These are phyloP conservation scores for Chytridium lagenaria DNA, from an alignment of 371 early-diverging fungal genomes.

Conservation along the genomic window DNA sequence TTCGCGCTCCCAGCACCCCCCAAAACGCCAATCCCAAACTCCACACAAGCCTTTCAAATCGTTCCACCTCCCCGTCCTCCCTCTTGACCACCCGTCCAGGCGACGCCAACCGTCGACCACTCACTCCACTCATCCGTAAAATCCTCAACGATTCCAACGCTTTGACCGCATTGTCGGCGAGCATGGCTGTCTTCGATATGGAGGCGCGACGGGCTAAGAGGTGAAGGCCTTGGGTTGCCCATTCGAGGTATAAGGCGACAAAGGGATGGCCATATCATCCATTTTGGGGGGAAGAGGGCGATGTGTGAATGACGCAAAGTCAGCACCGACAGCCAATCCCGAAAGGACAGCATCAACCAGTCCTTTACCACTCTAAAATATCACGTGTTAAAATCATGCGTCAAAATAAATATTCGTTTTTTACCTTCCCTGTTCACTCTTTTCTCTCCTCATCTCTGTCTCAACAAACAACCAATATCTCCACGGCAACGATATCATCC, in stretches of 20 bases:
- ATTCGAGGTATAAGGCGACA: not conserved
- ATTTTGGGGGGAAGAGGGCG: conserved; percentile 2
- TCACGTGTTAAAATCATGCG: no score
- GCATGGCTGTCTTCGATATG: not conserved
- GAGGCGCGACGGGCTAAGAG: not conserved
- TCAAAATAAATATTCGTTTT: no score
- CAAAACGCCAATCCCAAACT: not conserved
- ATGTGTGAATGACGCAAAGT: not conserved
- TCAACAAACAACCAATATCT: conserved; percentile 2
- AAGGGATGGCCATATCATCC: conserved; percentile 2
- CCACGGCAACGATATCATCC: conserved; percentile 14
- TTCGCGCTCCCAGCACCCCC: no score
- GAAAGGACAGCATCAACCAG: not conserved
- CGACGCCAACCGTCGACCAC: not conserved
- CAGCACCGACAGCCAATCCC: not conserved
- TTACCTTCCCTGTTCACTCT: no score
- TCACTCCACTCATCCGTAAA: not conserved
- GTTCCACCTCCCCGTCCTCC: no score
- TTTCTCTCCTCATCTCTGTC: not conserved
- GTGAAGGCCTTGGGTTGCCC: not conserved
- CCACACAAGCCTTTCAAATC: no score
- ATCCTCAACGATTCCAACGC: not conserved
- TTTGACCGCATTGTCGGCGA: not conserved
- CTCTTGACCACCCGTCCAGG: no score
- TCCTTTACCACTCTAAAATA: no score